Evolutionary conservation across 164 flowering plant genomes (phyloP).

Genomic region (Magnolia changhungtana): DNA sequence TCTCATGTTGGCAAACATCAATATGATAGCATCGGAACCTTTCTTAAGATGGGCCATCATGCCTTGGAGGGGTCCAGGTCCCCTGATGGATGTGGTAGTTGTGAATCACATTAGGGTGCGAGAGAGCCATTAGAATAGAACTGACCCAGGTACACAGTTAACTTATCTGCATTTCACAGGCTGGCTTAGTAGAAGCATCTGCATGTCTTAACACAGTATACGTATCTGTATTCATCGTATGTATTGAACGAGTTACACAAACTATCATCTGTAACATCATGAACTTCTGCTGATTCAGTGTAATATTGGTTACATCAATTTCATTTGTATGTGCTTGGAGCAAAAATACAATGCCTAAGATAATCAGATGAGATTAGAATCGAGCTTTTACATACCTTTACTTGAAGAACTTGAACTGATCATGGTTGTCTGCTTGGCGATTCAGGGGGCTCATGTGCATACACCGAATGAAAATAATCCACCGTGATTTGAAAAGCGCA

Average conservation of each 20-base stretch:
- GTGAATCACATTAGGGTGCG: not conserved
- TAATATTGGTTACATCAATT: not conserved
- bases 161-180: not conserved
- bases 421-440: not conserved
- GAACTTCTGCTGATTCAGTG: not conserved
- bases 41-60: not conserved
- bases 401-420: not conserved
- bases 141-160: not conserved
- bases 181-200: not conserved
- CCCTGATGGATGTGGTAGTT: not conserved
- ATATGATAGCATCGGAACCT: not conserved
- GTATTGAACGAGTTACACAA: not conserved
- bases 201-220: not conserved
- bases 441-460: slow-evolving; percentile 90
- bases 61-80: not conserved
- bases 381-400: not conserved
- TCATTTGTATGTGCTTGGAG: not conserved
- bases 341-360: no score
- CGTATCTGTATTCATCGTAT: not conserved
- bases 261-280: not conserved
- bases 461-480: slow-evolving; percentile 90
- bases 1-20: no score
- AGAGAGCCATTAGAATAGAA: not conserved
- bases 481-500: slow-evolving; percentile 90
- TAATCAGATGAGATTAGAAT: not conserved